Evolutionary conservation across 2,329 filamentous ascomycete species (phyloP), one percentile per base, ranked within the genome.

Genomic region (Monilinia fructigena): DNA sequence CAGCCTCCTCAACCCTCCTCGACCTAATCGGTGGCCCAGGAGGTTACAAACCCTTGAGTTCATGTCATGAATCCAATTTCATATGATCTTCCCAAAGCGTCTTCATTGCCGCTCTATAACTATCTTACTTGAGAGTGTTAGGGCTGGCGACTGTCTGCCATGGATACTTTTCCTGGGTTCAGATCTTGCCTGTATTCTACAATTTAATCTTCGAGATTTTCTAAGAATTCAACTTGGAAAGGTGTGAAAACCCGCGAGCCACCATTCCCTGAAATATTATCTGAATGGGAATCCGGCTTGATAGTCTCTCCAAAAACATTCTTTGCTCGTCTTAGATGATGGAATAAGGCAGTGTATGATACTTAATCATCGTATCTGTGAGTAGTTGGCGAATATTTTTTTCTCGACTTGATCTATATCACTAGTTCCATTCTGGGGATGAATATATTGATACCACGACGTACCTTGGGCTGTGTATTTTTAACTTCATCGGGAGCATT

Each of bases 311-410:
- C 75, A 48, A 76, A 75, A 2, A 79, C 74, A 61, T 78, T 78
- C 58, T 75, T 79, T 1, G 75, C 79, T 5, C 78, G 74, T 35
- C 31, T 7, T 35, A 3, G 74, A 74, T 18, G 74, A 77, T 0
- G 81, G 81, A 7, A 81, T 77, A 38, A 83, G 76, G 63, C 77
- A 77, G 68, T 81, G 82, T 68, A 83, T 83, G 61, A 78, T 76
- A 2, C 77, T 66, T 81, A 81, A 61, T 80, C 76, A 26, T 81
- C 81, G 68, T 80, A 82, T 28, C 79, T 79, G 70, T 81, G 82
- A 0, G 81, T 79, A 18, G 77, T 79, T 71, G 83, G 81, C 0
- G 79, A 80, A 73, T 83, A 82, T 66, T 80, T 74, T 38, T 73
- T 65, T 18, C 74, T 76, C 28, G 75, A 67, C 70, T 71, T 28